phyloP scores from a whole-genome alignment of 1,284 basidiomycete species.

The Sporisorium graminicola region DNA sequence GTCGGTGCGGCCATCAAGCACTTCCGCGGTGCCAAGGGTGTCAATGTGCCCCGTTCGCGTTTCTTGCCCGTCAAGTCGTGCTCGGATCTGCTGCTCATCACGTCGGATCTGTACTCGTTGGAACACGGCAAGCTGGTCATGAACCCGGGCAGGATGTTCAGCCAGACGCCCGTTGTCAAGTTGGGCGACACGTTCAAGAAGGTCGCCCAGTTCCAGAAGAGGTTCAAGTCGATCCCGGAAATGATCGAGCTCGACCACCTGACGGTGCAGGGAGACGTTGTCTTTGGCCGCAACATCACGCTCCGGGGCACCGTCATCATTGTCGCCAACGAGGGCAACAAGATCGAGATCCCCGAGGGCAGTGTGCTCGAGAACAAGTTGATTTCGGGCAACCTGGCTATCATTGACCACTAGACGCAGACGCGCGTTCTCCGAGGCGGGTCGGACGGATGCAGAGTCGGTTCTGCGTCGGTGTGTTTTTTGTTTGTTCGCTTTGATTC shows the following conservation, averaged over 20 bases:
- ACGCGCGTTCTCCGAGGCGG: no score
- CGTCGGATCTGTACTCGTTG: constrained; percentile 94
- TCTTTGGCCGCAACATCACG: constrained; percentile 92
- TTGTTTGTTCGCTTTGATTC: neutral
- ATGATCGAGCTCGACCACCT: constrained; percentile 88
- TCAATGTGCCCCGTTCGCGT: constrained; percentile 96
- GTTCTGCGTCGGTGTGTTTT: neutral
- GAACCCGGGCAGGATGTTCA: constrained; percentile 75
- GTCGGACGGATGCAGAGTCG: no score
- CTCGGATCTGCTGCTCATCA: constrained; percentile 84
- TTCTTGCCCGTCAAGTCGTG: constrained; percentile 91
- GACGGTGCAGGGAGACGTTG: constrained; percentile 95
- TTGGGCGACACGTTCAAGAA: constrained; percentile 83
- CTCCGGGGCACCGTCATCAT: constrained; percentile 73
- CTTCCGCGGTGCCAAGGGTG: constrained; percentile 89
- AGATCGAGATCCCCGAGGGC: constrained; percentile 95
- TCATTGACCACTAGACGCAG: constrained; percentile 68
- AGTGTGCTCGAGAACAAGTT: constrained; percentile 89
- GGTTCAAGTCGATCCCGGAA: constrained; percentile 96
- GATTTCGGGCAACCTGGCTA: constrained; percentile 69
- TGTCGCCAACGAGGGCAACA: constrained; percentile 91
- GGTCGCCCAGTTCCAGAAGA: constrained; percentile 96
- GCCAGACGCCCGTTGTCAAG: constrained; percentile 93
- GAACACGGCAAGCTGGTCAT: constrained; percentile 94
- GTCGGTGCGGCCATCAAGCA: constrained; percentile 98